Percentiles rank a stretch among this genome's conserved stretches.
Evolutionary conservation across 2,329 filamentous ascomycete genomes (phyloP).

Genomic region (Aspergillus tanneri): DNA sequence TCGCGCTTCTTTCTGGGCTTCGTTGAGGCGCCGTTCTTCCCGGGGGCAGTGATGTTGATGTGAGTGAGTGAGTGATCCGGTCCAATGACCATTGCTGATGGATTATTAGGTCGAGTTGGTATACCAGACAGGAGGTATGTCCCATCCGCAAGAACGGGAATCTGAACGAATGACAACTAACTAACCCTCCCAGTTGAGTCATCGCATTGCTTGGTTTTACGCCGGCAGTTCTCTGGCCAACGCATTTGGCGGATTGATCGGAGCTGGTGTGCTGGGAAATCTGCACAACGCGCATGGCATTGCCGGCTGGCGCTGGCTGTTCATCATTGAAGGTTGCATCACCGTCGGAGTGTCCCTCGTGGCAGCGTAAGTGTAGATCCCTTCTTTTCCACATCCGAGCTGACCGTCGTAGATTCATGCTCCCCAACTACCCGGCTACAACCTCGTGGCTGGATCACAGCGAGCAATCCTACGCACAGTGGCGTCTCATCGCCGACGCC

Average conservation of each 20-base stretch:
- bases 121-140: conserved; percentile 56
- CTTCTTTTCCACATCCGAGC: not conserved
- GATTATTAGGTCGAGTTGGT: conserved; percentile 59
- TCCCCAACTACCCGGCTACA: conserved; percentile 53
- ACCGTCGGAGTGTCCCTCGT: conserved; percentile 40
- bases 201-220: conserved; percentile 51
- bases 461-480: conserved; percentile 55
- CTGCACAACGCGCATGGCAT: conserved; percentile 28
- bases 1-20: conserved; percentile 44
- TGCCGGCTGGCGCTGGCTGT: conserved; percentile 40
- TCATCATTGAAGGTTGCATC: conserved; percentile 41
- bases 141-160: conserved; percentile 44
- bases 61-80: not conserved
- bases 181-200: conserved; percentile 42
- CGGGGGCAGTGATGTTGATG: conserved; percentile 62
- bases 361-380: conserved; percentile 31
- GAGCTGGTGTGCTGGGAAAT: conserved; percentile 50
- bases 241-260: conserved; percentile 53
- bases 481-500: conserved; percentile 52
- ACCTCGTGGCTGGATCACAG: conserved; percentile 54
- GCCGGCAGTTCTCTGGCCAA: conserved; percentile 51
- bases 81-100: not conserved
- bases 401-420: conserved; percentile 40
- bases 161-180: conserved; percentile 52
- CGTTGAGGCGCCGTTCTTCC: conserved; percentile 53